phyloP scores from a whole-genome alignment of 805 yeast species.

The Yarrowia keelungensis region DNA sequence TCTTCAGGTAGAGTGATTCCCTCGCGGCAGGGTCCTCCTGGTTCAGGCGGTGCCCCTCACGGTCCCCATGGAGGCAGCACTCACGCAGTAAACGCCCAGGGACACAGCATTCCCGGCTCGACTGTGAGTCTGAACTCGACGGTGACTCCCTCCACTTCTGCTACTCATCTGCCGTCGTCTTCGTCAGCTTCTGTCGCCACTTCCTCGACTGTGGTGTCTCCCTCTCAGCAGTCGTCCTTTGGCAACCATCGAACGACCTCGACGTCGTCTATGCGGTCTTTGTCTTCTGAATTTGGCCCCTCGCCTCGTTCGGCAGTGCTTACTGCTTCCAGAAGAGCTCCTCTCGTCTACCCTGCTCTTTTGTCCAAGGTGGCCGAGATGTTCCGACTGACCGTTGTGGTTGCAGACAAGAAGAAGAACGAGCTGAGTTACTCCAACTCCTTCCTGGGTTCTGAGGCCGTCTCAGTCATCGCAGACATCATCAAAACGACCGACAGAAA shows the following conservation, averaged over 20 bases:
- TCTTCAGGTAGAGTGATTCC: constrained; percentile 31
- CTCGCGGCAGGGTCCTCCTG: constrained; percentile 4
- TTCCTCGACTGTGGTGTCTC: background rate
- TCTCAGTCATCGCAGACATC: constrained; percentile 84
- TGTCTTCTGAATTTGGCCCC: constrained; percentile 33
- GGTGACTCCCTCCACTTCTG: constrained; percentile 19
- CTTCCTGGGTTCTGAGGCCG: constrained; percentile 93
- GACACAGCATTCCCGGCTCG: constrained; percentile 32
- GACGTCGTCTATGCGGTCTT: constrained; percentile 24
- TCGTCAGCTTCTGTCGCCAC: constrained; percentile 8
- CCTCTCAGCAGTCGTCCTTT: background rate
- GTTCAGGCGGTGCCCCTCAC: background rate
- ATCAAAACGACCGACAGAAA: constrained; percentile 91
- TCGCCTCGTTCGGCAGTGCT: constrained; percentile 54
- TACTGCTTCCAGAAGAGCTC: constrained; percentile 59
- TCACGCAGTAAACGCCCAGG: constrained; percentile 31
- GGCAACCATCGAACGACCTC: constrained; percentile 36
- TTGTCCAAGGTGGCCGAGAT: constrained; percentile 82
- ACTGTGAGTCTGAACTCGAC: constrained; percentile 9
- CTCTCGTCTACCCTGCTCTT: constrained; percentile 87
- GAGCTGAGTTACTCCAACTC: constrained; percentile 92
- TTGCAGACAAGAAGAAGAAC: constrained; percentile 84
- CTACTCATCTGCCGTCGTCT: constrained; percentile 21
- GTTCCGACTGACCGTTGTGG: constrained; percentile 70
- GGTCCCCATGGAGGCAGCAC: constrained; percentile 1